Conservation (phyloP, 495 filamentous ascomycete species). For the Aspergillus campestris region DNA sequence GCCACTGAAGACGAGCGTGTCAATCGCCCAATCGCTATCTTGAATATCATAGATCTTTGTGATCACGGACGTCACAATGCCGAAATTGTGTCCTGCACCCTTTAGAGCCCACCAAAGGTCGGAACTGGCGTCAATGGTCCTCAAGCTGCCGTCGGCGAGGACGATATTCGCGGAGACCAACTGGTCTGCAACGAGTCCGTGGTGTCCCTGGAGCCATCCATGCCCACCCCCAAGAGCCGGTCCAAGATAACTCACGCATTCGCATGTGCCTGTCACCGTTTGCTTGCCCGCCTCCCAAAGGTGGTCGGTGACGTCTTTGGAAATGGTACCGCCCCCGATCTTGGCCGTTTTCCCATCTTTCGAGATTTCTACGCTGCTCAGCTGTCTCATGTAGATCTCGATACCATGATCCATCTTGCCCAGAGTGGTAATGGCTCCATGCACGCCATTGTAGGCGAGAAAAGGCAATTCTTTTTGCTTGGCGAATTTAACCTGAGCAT, state of each 20-base stretch:
- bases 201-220: conserved; percentile 48
- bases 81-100: conserved; percentile 57
- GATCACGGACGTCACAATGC: conserved; percentile 44
- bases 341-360: conserved; percentile 37
- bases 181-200: conserved; percentile 54
- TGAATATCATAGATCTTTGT: conserved; percentile 39
- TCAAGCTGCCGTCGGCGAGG: conserved; percentile 42
- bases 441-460: conserved; percentile 39
- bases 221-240: conserved; percentile 55
- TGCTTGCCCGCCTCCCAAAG: conserved; percentile 22
- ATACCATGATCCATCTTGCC: conserved; percentile 40
- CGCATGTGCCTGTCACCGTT: conserved; percentile 43
- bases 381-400: conserved; percentile 33
- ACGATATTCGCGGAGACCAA: conserved; percentile 47
- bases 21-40: conserved; percentile 32
- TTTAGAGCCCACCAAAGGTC: conserved; percentile 50
- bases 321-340: conserved; percentile 42
- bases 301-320: conserved; percentile 20
- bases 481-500: conserved; percentile 34
- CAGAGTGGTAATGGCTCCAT: conserved; percentile 36
- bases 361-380: conserved; percentile 33
- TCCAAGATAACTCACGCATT: conserved; percentile 48
- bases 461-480: conserved; percentile 40
- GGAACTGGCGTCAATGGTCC: conserved; percentile 26
- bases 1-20: conserved; percentile 36